Evolutionary conservation across 2,329 filamentous ascomycete species (phyloP).

Genomic region (Fusarium concolor): DNA sequence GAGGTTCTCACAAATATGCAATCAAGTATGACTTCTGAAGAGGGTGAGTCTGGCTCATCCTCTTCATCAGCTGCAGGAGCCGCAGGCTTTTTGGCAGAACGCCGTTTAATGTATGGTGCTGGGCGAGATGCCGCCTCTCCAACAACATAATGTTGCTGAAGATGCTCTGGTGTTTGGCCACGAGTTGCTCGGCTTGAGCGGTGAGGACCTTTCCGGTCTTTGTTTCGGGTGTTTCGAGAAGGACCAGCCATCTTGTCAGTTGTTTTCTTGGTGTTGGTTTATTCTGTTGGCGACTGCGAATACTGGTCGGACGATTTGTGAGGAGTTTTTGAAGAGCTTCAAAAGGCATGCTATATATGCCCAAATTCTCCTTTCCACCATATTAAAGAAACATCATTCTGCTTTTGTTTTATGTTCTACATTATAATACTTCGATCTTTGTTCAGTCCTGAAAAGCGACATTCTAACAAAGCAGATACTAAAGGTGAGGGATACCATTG

Average conservation of each 20-base stretch:
- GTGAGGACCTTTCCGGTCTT: background rate
- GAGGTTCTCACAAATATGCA: no score
- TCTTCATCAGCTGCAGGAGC: background rate
- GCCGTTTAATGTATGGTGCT: background rate
- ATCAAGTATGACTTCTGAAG: background rate
- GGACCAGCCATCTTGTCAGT: slow-evolving; percentile 4
- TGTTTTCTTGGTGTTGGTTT: no score
- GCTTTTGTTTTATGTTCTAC: background rate
- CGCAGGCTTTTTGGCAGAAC: background rate
- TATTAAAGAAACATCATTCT: background rate
- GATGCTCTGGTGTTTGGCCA: background rate
- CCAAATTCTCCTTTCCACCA: background rate
- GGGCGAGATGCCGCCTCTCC: slow-evolving; percentile 2
- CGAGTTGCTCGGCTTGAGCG: slow-evolving; percentile 11
- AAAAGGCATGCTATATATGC: no score
- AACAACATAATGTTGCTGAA: background rate
- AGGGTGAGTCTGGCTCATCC: background rate
- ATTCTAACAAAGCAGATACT: background rate
- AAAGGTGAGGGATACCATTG: background rate
- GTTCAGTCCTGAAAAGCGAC: background rate
- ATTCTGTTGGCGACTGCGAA: no score
- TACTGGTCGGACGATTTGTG: background rate
- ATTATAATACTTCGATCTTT: background rate
- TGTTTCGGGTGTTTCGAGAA: background rate
- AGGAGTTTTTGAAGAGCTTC: background rate